Evolutionary conservation across 129 eudicot genomes (phyloP), one percentile per base, ranked within the genome.

Genomic region (Deinandra increscens): DNA sequence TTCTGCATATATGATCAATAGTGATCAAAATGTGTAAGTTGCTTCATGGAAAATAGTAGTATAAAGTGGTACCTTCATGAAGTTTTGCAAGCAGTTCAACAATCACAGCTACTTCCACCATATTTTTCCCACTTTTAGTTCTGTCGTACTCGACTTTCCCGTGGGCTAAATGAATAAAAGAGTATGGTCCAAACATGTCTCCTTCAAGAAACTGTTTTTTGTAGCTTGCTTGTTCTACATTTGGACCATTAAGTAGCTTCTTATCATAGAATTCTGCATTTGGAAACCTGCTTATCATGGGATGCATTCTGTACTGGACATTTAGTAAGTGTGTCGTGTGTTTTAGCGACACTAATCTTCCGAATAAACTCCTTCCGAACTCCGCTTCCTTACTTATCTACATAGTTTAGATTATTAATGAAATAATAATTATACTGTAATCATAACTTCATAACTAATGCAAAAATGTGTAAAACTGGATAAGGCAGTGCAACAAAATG

Each of bases 301-400:
- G 97, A 74, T 90, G 97, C 97, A 86, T 90, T 46, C 97, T 80
- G 65, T 90, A 90, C 66, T 90, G 97, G 33, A 90, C 49, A 71
- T 83, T 62, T 36, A 87, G 87, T 34, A 90, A 85, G 68, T 84
- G 95, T 80, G 70, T 90, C 18, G 76, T 23, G 39, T 87, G 83
- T 48, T 87, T 86, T 60, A 90, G 37, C 15, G 43, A 64, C 59
- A 75, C 83, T 68, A 86, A 72, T 74, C 97, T 76, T 71, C 83
- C 82, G 60, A 90, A 87, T 72, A 87, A 83, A 67, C 97, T 90
- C 86, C 91, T 85, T 53, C 95, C 95, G 69, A 84, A 90, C 0
- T 69, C 75, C 11, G 71, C 71, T 33, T 79, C 62, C 36, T 61
- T 71, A 48, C 78, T 73, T 51, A 87, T 45, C 97, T 89, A 50